Evolutionary conservation across 441 rosid species (phyloP).

Genomic region (Macaranga tanarius): DNA sequence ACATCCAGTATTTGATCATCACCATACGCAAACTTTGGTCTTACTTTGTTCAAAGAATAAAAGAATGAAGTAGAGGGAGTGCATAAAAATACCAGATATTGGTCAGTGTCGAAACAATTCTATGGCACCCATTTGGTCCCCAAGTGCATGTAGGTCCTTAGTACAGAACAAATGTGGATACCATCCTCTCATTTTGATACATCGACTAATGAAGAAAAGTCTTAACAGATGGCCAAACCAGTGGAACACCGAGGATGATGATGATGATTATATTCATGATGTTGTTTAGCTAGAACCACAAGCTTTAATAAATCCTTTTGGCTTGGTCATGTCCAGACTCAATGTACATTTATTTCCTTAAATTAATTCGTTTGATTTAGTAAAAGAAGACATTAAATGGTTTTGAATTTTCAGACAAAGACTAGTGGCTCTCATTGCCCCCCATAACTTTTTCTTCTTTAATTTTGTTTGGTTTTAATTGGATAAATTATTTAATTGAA

Average conservation of each 20-base stretch:
- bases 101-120: constrained; percentile 16
- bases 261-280: background rate
- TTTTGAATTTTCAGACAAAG: background rate
- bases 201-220: background rate
- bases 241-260: background rate
- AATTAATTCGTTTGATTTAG: background rate
- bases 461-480: too few species aligned
- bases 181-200: background rate
- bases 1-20: background rate
- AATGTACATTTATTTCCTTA: too few species aligned
- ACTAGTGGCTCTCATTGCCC: background rate
- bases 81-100: background rate
- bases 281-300: background rate
- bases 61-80: background rate
- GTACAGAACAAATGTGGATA: constrained; percentile 9
- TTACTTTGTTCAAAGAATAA: background rate
- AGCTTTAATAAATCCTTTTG: background rate
- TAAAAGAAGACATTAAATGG: background rate
- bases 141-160: constrained; percentile 18
- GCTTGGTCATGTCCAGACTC: too few species aligned
- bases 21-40: background rate
- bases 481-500: too few species aligned
- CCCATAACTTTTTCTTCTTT: background rate
- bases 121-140: background rate
- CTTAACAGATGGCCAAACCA: background rate